Evolutionary conservation across 768 basidiomycete genomes (phyloP), one percentile per base, ranked within the genome.

Genomic region (Zangia roseola): DNA sequence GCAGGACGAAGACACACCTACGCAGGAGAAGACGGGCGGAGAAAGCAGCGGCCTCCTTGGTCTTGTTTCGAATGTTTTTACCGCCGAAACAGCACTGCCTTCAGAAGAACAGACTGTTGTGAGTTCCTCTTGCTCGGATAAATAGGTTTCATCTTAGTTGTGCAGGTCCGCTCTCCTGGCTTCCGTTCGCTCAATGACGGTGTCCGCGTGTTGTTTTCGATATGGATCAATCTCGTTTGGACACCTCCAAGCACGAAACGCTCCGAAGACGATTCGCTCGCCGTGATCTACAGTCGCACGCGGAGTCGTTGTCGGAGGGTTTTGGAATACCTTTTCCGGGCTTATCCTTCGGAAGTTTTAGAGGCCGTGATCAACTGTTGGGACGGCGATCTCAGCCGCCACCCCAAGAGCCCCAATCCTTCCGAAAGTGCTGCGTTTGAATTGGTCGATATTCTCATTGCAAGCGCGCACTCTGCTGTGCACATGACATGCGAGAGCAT

Each of bases 61-160:
- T 9, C 89, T 92, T 59, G 86, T 99, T 43, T 94, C 93, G 2
- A 90, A 83, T 47, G 94, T 97, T 2, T 94, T 99, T 60, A 81
- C 87, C 35, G 82, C 83, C 0, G 90, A 93, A n/a, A 76, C 71
- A 30, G 59, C 70, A 9, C 68, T 75, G 10, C 63, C 67, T 46
- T 60, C 68, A 14, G 82, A 82, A 13, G 86, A 86, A 31, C 79
- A 79, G 52, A 60, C 83, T 9, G 77, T 74, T 47, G 88, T 85
- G 56, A 61, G 81, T 70, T 8, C 33, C 20, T 45, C 43, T 47
- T 47, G 24, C 31, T 38, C 16, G 16, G 24, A 20, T 33, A 33
- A n/a, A 21, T 33, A 19, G 7, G 6, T 35, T 25, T 44, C 23
- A 28, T 25, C 49, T 57, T 43, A 52, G 47, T 42, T 41, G 14